Conservation (phyloP, 352 stramenopile genomes). For the Phytophthora cajani region DNA sequence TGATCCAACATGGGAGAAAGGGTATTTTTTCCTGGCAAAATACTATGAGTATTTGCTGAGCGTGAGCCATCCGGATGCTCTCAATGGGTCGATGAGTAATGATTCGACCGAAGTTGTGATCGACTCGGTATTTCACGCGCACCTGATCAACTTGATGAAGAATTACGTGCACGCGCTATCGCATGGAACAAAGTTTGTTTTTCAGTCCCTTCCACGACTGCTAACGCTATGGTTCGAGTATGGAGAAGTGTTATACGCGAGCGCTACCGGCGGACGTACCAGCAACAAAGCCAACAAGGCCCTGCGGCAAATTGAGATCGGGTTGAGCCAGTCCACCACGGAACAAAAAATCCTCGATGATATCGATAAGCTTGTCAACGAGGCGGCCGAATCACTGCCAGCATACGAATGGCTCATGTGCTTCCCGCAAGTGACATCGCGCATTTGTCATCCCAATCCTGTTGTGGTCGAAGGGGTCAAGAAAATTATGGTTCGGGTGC, state of each 20-base stretch:
- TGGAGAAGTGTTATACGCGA: conserved; percentile 77
- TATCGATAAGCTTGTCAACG: conserved; percentile 69
- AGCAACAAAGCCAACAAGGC: conserved; percentile 64
- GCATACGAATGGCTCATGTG: conserved; percentile 97
- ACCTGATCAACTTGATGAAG: conserved; percentile 92
- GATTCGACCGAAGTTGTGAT: conserved; percentile 52
- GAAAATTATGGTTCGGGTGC: conserved; percentile 93
- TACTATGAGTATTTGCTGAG: conserved; percentile 93
- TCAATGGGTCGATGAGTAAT: conserved; percentile 42
- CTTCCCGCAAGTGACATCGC: conserved; percentile 98
- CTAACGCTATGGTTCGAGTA: conserved; percentile 98
- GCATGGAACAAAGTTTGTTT: conserved; percentile 95
- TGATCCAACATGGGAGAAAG: conserved; percentile 94
- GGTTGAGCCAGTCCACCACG: conserved; percentile 55
- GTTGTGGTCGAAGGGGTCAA: conserved; percentile 91
- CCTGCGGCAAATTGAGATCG: conserved; percentile 67
- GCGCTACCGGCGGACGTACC: conserved; percentile 27
- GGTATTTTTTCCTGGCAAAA: conserved; percentile 90
- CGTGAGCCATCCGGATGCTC: conserved; percentile 64
- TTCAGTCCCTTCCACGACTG: conserved; percentile 96
- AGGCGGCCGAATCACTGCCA: conserved; percentile 61
- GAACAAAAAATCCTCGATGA: conserved; percentile 73
- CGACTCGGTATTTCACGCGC: conserved; percentile 62
- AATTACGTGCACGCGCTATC: conserved; percentile 93
- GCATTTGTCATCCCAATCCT: conserved; percentile 90